A percentile compares a stretch with the other conserved stretches of the same genome.
Evolutionary conservation across 1,284 basidiomycete genomes (phyloP).

Genomic region (Rhodofomes roseus): DNA sequence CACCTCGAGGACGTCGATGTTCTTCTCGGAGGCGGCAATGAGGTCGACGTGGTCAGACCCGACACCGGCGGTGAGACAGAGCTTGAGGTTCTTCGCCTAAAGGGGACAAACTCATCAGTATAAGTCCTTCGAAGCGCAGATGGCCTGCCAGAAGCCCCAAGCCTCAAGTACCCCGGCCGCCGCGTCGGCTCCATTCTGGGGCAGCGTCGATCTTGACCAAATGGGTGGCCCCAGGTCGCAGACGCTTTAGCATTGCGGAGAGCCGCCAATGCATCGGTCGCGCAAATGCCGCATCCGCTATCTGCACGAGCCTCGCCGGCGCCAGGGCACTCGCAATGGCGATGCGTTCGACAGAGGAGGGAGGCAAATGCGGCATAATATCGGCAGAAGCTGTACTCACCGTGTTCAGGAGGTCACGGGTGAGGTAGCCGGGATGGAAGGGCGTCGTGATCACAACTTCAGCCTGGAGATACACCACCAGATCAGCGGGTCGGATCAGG

Average conservation of each 20-base stretch:
- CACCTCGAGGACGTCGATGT: conserved; percentile 60
- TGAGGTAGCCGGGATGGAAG: conserved; percentile 91
- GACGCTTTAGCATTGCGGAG: not conserved
- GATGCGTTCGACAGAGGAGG: not conserved
- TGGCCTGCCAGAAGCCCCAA: not conserved
- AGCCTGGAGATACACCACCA: conserved; percentile 34
- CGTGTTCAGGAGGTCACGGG: conserved; percentile 65
- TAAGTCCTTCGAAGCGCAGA: not conserved
- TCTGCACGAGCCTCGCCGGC: not conserved
- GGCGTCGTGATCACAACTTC: conserved; percentile 88
- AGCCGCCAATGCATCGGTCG: not conserved
- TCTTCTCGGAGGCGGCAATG: conserved; percentile 80
- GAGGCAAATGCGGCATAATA: not conserved
- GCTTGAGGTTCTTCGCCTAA: conserved; percentile 86
- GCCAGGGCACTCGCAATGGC: not conserved
- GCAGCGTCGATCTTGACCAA: too few species aligned
- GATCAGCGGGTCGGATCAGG: not conserved
- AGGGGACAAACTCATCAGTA: not conserved
- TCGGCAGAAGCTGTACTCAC: conserved; percentile 8
- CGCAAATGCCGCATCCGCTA: not conserved
- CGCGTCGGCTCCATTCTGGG: too few species aligned
- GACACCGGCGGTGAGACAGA: conserved; percentile 93
- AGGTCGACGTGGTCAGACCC: conserved; percentile 94
- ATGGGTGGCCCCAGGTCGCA: not conserved
- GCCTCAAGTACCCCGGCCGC: too few species aligned